Base-by-base conservation (phyloP, 2,329 filamentous ascomycete genomes). In the Venturia carpophila region DNA sequence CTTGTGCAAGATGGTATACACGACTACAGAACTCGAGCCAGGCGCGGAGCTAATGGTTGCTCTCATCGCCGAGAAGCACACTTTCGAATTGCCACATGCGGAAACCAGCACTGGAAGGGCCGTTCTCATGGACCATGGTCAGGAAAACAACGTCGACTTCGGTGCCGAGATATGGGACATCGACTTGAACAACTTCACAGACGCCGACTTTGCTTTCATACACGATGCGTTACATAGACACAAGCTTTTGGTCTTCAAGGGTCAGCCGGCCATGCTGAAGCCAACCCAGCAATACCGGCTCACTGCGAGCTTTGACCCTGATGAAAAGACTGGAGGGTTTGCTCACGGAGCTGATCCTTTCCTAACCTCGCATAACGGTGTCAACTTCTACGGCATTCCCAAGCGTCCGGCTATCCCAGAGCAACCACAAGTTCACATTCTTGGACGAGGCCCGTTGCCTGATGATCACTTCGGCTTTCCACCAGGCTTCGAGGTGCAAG, bases 371-470 rank as follows among this genome's bases (percentile, higher is more conserved):
- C 43, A 63, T n/a, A 63, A 63, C 27, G 60, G 60, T 21, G 60
- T 63, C 41, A 45, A 49, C 60, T 43, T 63, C 13, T 63, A 63
- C 19, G 60, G 60, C n/a, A 63, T 63, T 43, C 41, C 60, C 17
- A 63, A 63, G 43, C 60, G 62, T 39, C 52, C 45, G 6, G 52
- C 62, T 2, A 76, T 80, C 24, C 78, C 78, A 1, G 75, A 74
- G 2, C 78, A 76, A 4, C 77, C 78, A 39, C 78, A 79, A 64
- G 74, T 80, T 9, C 75, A 77, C 21, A 69, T 80, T 3, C 76
- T 80, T 47, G 79, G 78, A n/a, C 80, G 79, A 67, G 78, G 78
- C 0, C 76, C 74, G 67, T 78, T 80, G 70, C 77, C 78, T 9
- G 70, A 73, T 5, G 73, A 80, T 67, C 77, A 79, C 69, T 80